Percentiles rank a stretch among this genome's conserved stretches.
Conservation (phyloP, 2,329 filamentous ascomycete genomes). For the Thermothelomyces thermophilus region DNA sequence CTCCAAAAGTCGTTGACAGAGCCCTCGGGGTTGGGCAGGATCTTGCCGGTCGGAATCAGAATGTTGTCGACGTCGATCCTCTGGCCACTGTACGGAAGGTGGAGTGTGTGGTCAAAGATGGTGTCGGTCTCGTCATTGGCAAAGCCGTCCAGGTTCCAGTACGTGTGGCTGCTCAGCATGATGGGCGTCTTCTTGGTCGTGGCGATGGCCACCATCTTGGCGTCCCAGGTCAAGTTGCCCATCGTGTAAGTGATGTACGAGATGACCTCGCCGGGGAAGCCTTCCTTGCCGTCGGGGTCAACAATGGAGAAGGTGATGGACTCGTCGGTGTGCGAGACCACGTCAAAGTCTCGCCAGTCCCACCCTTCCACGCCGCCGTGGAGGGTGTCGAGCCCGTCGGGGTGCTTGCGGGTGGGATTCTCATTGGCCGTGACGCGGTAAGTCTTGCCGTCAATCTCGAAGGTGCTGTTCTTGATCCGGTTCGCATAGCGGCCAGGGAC, state of each 20-base stretch:
- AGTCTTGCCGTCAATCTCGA: constrained; percentile 56
- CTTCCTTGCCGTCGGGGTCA: constrained; percentile 65
- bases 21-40: constrained; percentile 60
- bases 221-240: constrained; percentile 59
- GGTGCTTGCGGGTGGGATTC: constrained; percentile 44
- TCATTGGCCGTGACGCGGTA: constrained; percentile 60
- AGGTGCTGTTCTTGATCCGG: constrained; percentile 71
- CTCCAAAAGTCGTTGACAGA: constrained; percentile 80
- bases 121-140: constrained; percentile 62
- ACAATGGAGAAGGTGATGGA: constrained; percentile 71
- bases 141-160: constrained; percentile 81
- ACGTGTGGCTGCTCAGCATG: constrained; percentile 68
- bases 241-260: constrained; percentile 70
- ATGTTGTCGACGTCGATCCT: constrained; percentile 63
- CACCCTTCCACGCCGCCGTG: constrained; percentile 67
- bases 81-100: constrained; percentile 66
- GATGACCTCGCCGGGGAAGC: constrained; percentile 72
- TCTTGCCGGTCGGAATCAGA: constrained; percentile 67
- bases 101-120: constrained; percentile 64
- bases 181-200: constrained; percentile 73
- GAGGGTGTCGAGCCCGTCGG: constrained; percentile 55
- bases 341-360: constrained; percentile 73
- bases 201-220: constrained; percentile 64
- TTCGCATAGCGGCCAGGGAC: constrained; percentile 75
- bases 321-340: constrained; percentile 58